These are phyloP conservation scores for Candida tunisiensis DNA, from an alignment of 1,139 yeast species.

Conservation along the genomic window DNA sequence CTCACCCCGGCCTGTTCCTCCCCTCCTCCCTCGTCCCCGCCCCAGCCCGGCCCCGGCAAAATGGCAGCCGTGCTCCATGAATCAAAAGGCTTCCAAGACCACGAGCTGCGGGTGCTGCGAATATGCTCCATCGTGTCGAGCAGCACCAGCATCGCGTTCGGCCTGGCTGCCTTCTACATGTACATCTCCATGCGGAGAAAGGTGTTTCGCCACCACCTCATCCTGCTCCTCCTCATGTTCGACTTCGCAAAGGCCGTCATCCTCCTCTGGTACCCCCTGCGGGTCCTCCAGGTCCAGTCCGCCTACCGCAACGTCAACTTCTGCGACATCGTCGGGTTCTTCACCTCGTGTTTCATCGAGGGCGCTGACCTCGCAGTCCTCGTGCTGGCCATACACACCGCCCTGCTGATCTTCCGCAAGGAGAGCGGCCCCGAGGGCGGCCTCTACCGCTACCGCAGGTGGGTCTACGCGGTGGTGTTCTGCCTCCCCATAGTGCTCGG, in stretches of 20 bases:
- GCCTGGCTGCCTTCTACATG: slow-evolving; percentile 16
- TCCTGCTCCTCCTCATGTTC: slow-evolving; percentile 46
- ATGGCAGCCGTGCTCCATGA: too few species aligned
- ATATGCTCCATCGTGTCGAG: slow-evolving; percentile 15
- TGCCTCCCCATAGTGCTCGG: slow-evolving; percentile 55
- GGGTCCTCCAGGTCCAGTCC: slow-evolving; percentile 32
- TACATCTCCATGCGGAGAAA: slow-evolving; percentile 14
- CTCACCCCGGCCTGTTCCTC: too few species aligned
- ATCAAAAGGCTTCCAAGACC: slow-evolving; percentile 4
- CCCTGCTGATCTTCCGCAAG: slow-evolving; percentile 42
- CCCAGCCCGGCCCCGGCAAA: too few species aligned
- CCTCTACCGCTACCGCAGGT: slow-evolving; percentile 38
- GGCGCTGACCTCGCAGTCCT: slow-evolving; percentile 81
- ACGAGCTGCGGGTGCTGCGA: slow-evolving; percentile 11
- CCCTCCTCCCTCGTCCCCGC: too few species aligned
- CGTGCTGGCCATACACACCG: slow-evolving; percentile 73
- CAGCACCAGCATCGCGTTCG: slow-evolving; percentile 14
- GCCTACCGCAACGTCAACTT: slow-evolving; percentile 37
- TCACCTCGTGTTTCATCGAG: slow-evolving; percentile 68
- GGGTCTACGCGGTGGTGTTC: slow-evolving; percentile 42
- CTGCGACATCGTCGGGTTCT: slow-evolving; percentile 68
- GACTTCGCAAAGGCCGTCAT: slow-evolving; percentile 64
- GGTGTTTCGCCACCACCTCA: slow-evolving; percentile 26
- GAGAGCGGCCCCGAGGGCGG: slow-evolving; percentile 53
- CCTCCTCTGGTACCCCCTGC: slow-evolving; percentile 53